phyloP scores from a whole-genome alignment of 345 rosid species.

The Combretum micranthum region DNA sequence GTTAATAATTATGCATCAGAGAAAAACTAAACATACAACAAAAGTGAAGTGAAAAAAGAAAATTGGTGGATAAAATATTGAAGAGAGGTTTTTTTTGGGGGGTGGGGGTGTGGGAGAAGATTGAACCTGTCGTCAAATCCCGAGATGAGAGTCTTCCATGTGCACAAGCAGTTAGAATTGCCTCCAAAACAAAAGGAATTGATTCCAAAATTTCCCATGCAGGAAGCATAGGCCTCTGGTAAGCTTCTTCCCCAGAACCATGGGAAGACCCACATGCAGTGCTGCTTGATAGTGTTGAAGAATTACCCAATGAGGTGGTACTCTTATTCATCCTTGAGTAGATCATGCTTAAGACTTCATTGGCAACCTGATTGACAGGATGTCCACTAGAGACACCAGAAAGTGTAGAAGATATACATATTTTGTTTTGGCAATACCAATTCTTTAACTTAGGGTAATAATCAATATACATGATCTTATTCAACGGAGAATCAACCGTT shows the following conservation, averaged over 20 bases:
- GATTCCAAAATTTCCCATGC: conserved; percentile 77
- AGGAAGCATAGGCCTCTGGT: conserved; percentile 44
- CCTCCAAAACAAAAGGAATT: conserved; percentile 50
- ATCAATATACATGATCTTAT: conserved; percentile 39
- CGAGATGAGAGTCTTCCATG: conserved; percentile 61
- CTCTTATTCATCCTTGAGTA: conserved; percentile 41
- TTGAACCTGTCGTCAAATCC: conserved; percentile 52
- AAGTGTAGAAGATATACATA: conserved; percentile 52
- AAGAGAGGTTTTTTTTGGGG: conserved; percentile 6
- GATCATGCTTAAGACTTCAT: conserved; percentile 49
- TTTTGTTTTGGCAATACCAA: conserved; percentile 66
- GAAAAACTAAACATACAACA: conserved; percentile 1
- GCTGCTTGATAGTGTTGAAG: conserved; percentile 30
- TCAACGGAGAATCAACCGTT: conserved; percentile 17
- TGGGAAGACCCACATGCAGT: conserved; percentile 28
- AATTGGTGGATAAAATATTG: conserved; percentile 6
- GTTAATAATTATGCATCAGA: neutral
- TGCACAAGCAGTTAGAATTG: conserved; percentile 65
- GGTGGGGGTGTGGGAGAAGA: no score
- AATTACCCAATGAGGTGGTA: conserved; percentile 26
- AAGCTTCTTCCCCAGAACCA: conserved; percentile 34
- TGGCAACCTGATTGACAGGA: conserved; percentile 56
- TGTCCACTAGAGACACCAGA: conserved; percentile 35
- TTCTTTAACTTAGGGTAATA: conserved; percentile 49
- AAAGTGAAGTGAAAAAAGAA: conserved; percentile 2